Evolutionary conservation across 2,329 filamentous ascomycete genomes (phyloP), one percentile per base, ranked within the genome.

Genomic region (Elsinoe batatas): DNA sequence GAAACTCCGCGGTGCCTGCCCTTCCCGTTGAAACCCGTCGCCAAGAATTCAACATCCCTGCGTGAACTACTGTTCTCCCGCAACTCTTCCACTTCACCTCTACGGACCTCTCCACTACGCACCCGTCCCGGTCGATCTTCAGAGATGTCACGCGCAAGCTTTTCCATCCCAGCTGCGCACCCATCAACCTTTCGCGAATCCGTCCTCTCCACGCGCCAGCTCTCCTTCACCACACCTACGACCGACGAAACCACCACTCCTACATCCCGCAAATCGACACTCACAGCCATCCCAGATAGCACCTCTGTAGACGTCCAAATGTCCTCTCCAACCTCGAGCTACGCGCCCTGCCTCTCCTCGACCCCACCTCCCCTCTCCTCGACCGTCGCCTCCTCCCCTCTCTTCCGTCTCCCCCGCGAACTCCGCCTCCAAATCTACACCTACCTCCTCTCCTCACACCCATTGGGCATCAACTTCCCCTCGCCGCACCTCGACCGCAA

Each of bases 361-460:
- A 10, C 38, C 5, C 12, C 37, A 17, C 36, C 54, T 13, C 18
- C 43, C 12, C 59, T 66, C 12, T 65, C 65, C 7, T 57, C 62
- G 26, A 64, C 63, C 54, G 66, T 68, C 43, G 59, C 63, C n/a
- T 47, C 61, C 38, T 64, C 61, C 44, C 59, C 60, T 11, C 61
- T 70, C 32, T 69, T 70, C 60, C 61, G 61, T 18, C 61, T 71
- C 15, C 68, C 69, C 6, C 61, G 65, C 46, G 68, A 71, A 60
- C 65, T 71, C 6, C 61, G 68, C 43, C 65, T 68, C 38, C 61
- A 63, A 12, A 65, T 71, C 49, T 71, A 67, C 57, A 53, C 58
- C 17, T 62, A 63, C 47, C 64, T 64, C 58, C 60, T 71, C 38
- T 64, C 64, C 3, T 58, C 66, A 15, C 33, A 37, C 13, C 54